Base-by-base conservation (phyloP, 1,284 basidiomycete species). In the Apiotrichum mycotoxinovorans region DNA sequence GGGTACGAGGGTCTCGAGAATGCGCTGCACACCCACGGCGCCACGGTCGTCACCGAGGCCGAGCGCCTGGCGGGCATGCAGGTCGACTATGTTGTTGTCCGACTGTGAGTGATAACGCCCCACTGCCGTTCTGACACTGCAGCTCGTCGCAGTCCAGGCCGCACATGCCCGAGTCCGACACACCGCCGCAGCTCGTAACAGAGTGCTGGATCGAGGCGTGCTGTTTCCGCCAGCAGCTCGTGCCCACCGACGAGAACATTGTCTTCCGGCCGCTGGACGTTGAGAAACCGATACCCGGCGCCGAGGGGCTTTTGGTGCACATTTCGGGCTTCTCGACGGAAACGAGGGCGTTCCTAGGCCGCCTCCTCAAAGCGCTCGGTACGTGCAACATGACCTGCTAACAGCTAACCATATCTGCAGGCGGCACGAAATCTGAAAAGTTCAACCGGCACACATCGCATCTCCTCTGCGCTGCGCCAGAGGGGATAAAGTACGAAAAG, bases 181-280 rank as follows among this genome's bases (percentile, higher is more conserved):
- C 26, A 30, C 10, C 22, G 12, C 54, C 67, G 30, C 54, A 40
- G 23, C 49, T 73, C 2, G 74, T 76, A 17, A 78, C 76, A 1
- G 74, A 76, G 53, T 75, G 72, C 59, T 78, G 74, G 74, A 64
- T 78, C 22, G 76, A 78, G 52, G 68, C 64, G 18, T 76, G 74
- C 52, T 66, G 69, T 40, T 69, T 66, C 54, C 67, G 70, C 37
- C 64, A 67, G 37, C 50, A 48, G 8, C 53, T 78, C 9, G 55
- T 75, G 7, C 48, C 63, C 11, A 67, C 68, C 3, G 66, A 71
- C 23, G 62, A 64, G 12, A 67, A 71, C 35, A 57, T 76, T 17
- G 71, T 73, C 3, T 78, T 72, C 53, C 62, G 57, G 26, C 74
- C 74, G 0, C 60, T 78, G 5, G 37, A 63, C 10, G 61, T 64